phyloP scores from a whole-genome alignment of 176 grass and related monocot species.

The Tillandsia leiboldiana region DNA sequence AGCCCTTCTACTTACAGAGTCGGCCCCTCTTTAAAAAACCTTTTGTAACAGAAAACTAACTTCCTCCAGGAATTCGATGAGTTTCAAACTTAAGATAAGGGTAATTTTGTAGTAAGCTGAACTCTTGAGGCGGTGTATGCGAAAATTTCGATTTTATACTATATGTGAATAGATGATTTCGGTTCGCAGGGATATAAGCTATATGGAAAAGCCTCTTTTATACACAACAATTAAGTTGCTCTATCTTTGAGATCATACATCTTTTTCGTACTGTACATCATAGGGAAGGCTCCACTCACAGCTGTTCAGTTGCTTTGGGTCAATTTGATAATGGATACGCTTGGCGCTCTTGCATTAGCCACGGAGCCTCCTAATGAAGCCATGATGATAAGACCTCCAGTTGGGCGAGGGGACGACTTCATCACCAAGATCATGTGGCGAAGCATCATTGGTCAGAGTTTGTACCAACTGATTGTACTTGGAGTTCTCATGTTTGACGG shows the following conservation, averaged over 20 bases:
- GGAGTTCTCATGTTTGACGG: slow-evolving; percentile 56
- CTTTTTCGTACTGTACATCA: not conserved
- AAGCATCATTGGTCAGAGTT: slow-evolving; percentile 77
- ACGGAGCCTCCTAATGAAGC: slow-evolving; percentile 65
- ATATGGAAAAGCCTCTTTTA: too few relatives aligned
- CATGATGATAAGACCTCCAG: slow-evolving; percentile 62
- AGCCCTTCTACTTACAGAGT: too few relatives aligned
- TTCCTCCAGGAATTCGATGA: too few relatives aligned
- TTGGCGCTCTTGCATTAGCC: slow-evolving; percentile 76
- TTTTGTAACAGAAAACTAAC: too few relatives aligned
- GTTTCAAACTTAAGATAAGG: too few relatives aligned
- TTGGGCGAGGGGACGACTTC: slow-evolving; percentile 52
- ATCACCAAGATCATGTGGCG: slow-evolving; percentile 95
- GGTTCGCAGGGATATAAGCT: too few relatives aligned
- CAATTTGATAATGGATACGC: slow-evolving; percentile 96
- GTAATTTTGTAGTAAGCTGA: too few relatives aligned
- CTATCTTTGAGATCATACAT: not conserved
- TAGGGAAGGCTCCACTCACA: slow-evolving; percentile 77
- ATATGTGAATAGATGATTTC: too few relatives aligned
- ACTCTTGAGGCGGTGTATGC: too few relatives aligned
- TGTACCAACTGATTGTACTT: slow-evolving; percentile 76
- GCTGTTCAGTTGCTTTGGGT: slow-evolving; percentile 91
- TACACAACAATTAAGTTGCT: not conserved
- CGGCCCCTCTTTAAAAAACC: too few relatives aligned
- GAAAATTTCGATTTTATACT: too few relatives aligned